These are phyloP conservation scores for Phytophthora tentaculata DNA, from an alignment of 352 stramenopile species.

Conservation along the genomic window DNA sequence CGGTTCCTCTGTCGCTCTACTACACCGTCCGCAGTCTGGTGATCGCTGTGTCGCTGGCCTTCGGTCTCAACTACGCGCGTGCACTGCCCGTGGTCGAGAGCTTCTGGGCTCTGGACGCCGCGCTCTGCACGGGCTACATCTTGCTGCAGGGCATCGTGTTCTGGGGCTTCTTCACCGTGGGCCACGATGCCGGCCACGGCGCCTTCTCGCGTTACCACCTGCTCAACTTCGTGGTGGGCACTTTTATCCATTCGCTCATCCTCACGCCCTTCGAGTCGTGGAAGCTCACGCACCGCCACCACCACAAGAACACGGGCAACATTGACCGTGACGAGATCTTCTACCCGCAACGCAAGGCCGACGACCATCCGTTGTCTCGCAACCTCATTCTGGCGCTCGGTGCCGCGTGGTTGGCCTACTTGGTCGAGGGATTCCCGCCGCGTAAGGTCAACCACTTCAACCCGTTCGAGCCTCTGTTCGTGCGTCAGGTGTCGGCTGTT, in stretches of 20 bases:
- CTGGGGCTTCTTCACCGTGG: slow-evolving; percentile 87
- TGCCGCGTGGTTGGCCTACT: slow-evolving; percentile 75
- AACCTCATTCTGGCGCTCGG: slow-evolving; percentile 60
- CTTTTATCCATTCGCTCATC: slow-evolving; percentile 81
- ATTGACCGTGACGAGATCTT: slow-evolving; percentile 88
- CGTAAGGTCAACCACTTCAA: slow-evolving; percentile 85
- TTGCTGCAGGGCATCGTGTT: slow-evolving; percentile 81
- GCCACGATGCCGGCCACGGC: slow-evolving; percentile 82
- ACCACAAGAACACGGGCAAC: slow-evolving; percentile 91
- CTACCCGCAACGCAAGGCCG: slow-evolving; percentile 72
- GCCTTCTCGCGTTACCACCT: slow-evolving; percentile 81
- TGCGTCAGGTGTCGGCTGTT: slow-evolving; percentile 64
- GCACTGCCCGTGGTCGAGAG: slow-evolving; percentile 48
- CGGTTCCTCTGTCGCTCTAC: slow-evolving; percentile 71
- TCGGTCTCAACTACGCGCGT: slow-evolving; percentile 51
- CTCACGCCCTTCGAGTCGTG: slow-evolving; percentile 83
- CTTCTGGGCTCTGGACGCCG: slow-evolving; percentile 44
- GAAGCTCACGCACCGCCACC: slow-evolving; percentile 83
- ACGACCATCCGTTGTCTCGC: slow-evolving; percentile 57
- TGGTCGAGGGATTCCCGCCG: slow-evolving; percentile 75
- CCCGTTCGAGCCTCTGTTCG: slow-evolving; percentile 77
- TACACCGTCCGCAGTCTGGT: slow-evolving; percentile 66
- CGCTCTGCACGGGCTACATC: slow-evolving; percentile 63
- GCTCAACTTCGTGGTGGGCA: slow-evolving; percentile 82
- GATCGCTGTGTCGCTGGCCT: slow-evolving; percentile 50